phyloP scores from a whole-genome alignment of 352 stramenopile genomes.

The Elongisporangium undulatum region DNA sequence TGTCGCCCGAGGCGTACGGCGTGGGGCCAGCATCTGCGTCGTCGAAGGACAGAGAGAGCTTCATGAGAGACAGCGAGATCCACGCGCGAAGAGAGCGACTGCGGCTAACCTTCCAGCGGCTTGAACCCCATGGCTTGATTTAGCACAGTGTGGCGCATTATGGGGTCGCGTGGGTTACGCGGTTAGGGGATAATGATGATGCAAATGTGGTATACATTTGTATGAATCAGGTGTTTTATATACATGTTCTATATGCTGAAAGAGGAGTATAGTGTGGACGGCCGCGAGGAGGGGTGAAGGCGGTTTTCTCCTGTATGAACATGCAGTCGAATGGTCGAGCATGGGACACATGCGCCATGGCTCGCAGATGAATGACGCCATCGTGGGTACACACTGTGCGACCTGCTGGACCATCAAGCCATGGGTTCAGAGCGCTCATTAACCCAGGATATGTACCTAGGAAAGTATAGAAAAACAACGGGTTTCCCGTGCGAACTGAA shows the following conservation, averaged over 20 bases:
- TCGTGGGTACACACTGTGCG: not conserved
- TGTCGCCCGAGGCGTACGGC: not conserved
- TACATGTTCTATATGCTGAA: not conserved
- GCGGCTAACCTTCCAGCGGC: not conserved
- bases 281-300: not conserved
- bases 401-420: not conserved
- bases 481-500: not conserved
- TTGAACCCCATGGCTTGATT: not conserved
- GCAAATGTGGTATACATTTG: not conserved
- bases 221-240: not conserved
- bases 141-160: not conserved
- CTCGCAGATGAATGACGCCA: not conserved
- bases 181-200: not conserved
- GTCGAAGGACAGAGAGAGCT: not conserved
- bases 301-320: not conserved
- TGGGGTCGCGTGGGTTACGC: not conserved
- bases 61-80: not conserved
- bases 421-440: not conserved
- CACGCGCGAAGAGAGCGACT: not conserved
- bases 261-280: not conserved
- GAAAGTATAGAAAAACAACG: not conserved
- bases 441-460: not conserved
- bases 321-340: not conserved
- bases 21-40: not conserved
- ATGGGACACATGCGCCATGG: too few species aligned